phyloP scores from a whole-genome alignment of 208 protist genomes.

The Angomonas desouzai region DNA sequence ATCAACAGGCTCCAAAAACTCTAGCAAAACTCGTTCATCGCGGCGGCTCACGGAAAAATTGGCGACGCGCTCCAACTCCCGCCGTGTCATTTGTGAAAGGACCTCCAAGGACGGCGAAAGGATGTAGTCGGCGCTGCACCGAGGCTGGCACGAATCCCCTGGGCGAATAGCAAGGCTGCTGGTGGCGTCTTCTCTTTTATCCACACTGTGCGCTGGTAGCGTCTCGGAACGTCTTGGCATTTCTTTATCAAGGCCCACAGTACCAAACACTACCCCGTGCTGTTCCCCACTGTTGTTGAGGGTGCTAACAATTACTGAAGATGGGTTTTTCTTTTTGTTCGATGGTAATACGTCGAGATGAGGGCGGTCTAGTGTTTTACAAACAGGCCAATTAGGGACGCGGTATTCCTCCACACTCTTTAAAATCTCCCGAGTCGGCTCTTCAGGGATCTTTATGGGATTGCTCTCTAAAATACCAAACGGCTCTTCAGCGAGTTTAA shows the following conservation, averaged over 20 bases:
- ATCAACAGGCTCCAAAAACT: slow-evolving; percentile 82
- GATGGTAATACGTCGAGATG: neutral
- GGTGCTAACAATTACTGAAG: neutral
- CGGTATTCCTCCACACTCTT: neutral
- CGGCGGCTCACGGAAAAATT: slow-evolving; percentile 51
- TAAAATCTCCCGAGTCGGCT: neutral
- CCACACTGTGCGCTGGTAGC: neutral
- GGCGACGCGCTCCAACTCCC: slow-evolving; percentile 48
- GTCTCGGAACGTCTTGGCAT: neutral
- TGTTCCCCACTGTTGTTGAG: neutral
- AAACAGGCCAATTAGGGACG: neutral
- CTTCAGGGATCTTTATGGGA: neutral
- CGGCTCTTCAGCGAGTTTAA: slow-evolving; percentile 1
- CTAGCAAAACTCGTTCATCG: slow-evolving; percentile 58
- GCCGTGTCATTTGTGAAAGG: slow-evolving; percentile 32
- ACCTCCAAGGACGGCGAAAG: slow-evolving; percentile 50
- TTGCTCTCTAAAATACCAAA: neutral
- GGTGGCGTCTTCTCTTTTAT: neutral
- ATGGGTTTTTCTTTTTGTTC: slow-evolving; percentile 2
- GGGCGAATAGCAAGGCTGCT: neutral
- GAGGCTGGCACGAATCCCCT: slow-evolving; percentile 22
- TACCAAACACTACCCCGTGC: neutral
- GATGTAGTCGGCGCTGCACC: slow-evolving; percentile 64
- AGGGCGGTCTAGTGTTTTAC: neutral
- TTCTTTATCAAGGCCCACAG: neutral